Evolutionary conservation across 805 yeast genomes (phyloP).

Genomic region (Blastobotrys parvus): DNA sequence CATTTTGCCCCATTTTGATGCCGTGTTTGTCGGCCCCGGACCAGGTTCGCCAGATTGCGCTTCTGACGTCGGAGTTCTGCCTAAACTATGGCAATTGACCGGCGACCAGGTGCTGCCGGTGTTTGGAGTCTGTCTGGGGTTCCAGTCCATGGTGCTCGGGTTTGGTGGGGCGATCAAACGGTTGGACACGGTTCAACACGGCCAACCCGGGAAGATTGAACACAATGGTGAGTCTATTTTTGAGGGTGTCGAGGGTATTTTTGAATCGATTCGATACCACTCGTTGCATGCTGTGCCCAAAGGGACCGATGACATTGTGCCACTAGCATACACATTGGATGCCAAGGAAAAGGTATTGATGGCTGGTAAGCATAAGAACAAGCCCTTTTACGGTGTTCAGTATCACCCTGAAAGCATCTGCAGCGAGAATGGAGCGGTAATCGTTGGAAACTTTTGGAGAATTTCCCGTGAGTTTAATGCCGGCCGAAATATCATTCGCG

Average conservation of each 20-base stretch:
- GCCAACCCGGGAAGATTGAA: slow-evolving; percentile 59
- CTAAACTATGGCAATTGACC: slow-evolving; percentile 39
- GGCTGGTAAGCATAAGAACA: slow-evolving; percentile 59
- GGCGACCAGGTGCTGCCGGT: slow-evolving; percentile 46
- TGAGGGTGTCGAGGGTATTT: slow-evolving; percentile 32
- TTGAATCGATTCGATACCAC: slow-evolving; percentile 80
- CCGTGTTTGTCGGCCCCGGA: slow-evolving; percentile 89
- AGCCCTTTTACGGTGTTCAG: slow-evolving; percentile 88
- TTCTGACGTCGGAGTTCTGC: slow-evolving; percentile 66
- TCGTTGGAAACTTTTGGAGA: slow-evolving; percentile 57
- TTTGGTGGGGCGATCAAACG: slow-evolving; percentile 50
- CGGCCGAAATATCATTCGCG: not conserved
- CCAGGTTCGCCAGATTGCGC: slow-evolving; percentile 78
- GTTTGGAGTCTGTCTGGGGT: slow-evolving; percentile 89
- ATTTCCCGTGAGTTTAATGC: slow-evolving; percentile 15
- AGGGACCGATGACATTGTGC: slow-evolving; percentile 4
- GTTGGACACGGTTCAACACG: slow-evolving; percentile 64
- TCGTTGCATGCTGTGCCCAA: no score
- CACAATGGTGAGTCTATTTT: slow-evolving; percentile 33
- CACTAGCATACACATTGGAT: slow-evolving; percentile 51
- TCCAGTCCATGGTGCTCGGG: slow-evolving; percentile 67
- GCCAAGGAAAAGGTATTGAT: slow-evolving; percentile 44
- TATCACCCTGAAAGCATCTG: slow-evolving; percentile 96
- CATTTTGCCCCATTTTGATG: slow-evolving; percentile 51
- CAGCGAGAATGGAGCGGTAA: slow-evolving; percentile 52